Evolutionary conservation across 1,284 basidiomycete species (phyloP), one percentile per base, ranked within the genome.

Genomic region (Ceratobasidium sp.): DNA sequence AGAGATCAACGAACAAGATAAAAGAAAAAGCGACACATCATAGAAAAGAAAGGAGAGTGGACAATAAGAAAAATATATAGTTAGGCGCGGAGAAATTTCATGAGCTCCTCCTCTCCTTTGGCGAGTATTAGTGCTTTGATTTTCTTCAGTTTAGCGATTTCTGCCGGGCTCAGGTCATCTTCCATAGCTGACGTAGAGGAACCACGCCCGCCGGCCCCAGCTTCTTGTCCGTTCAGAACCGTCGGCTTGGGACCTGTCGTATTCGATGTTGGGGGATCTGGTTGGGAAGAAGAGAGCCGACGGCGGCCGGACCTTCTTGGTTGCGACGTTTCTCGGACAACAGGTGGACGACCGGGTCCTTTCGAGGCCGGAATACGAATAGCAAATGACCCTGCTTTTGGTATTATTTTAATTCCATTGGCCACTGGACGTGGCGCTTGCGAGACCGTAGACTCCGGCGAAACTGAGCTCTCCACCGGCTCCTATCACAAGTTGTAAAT

Each of bases 71-170:
- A 62, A 67, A 57, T 46, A 36, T 57, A 69, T 52, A n/a, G 69
- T 62, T 58, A 74, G 14, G 74, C 73, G 26, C 45, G 62, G 26
- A 75, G 59, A 58, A 71, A 75, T n/a, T 67, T 72, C 52, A 75
- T 36, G 21, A 75, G 26, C 55, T 67, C 69, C 30, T 75, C 59
- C 57, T 74, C 71, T 18, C 75, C 75, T 55, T 75, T 75, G 3
- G 59, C 36, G n/a, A 64, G 45, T 57, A 75, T 67, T 26, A 74
- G 30, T n/a, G 67, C 34, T 60, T 62, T 60, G 26, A 75, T 61
- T 28, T 72, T 61, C 34, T 71, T 64, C 39, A 75, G 72, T 52
- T 74, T 71, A 30, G 72, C 67, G 9, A 75, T 55, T 65, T 75
- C 75, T 43, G 52, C 46, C 55, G 60, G 28, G 71, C 39, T 52